These are phyloP conservation scores for Xylariaceae sp. DNA, from an alignment of 2,329 filamentous ascomycete genomes.

Conservation along the genomic window DNA sequence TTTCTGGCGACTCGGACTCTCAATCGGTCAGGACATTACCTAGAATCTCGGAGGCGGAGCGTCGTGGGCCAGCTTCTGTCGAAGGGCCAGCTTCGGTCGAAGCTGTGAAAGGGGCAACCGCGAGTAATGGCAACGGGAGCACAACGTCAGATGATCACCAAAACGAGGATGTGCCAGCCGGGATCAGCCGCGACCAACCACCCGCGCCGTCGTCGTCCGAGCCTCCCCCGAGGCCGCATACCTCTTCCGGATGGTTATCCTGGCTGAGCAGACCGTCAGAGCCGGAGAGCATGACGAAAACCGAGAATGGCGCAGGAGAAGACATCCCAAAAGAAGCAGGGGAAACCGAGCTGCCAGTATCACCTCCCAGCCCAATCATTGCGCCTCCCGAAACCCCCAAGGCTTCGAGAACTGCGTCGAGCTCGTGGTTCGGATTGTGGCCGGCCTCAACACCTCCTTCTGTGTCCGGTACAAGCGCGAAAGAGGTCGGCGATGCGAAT, in stretches of 20 bases:
- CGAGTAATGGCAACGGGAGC: constrained; percentile 4
- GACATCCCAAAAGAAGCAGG: constrained; percentile 11
- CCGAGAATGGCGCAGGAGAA: constrained; percentile 6
- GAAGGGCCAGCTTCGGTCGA: constrained; percentile 5
- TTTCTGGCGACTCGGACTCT: constrained; percentile 21
- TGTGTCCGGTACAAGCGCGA: too few relatives aligned
- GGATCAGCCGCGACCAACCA: neutral
- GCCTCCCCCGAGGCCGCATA: constrained; percentile 5
- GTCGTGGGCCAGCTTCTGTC: constrained; percentile 22
- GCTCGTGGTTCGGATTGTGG: constrained; percentile 31
- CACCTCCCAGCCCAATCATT: constrained; percentile 8
- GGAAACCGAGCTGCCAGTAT: constrained; percentile 12
- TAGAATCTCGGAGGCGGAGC: constrained; percentile 22
- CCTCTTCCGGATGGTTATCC: constrained; percentile 46
- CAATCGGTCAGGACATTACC: constrained; percentile 24
- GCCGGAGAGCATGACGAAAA: constrained; percentile 6
- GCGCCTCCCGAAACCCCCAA: constrained; percentile 13
- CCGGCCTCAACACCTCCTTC: constrained; percentile 13
- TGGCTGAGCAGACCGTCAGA: constrained; percentile 36
- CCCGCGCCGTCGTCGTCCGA: constrained; percentile 5
- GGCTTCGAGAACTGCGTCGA: constrained; percentile 14
- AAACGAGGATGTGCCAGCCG: too few relatives aligned
- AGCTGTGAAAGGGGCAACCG: too few relatives aligned
- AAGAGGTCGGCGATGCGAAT: too few relatives aligned
- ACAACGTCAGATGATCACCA: neutral